Percentiles rank a stretch among this genome's conserved stretches.
These are phyloP conservation scores for Ustilago crameri DNA, from an alignment of 1,284 basidiomycete species.

Conservation along the genomic window DNA sequence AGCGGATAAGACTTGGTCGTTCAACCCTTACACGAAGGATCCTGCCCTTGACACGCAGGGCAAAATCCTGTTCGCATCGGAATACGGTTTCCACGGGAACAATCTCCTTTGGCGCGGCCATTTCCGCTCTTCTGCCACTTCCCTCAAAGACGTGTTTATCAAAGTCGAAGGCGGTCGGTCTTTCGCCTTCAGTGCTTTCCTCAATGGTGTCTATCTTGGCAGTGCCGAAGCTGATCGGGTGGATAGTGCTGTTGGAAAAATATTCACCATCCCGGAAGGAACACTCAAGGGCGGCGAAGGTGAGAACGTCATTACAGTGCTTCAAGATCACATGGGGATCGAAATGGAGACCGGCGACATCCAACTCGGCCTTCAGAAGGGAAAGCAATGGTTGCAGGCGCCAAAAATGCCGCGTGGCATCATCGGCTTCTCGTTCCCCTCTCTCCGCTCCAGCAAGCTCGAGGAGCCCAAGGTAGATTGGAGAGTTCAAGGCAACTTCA, in stretches of 20 bases:
- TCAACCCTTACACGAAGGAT: conserved; percentile 72
- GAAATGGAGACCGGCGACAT: conserved; percentile 70
- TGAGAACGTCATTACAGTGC: conserved; percentile 78
- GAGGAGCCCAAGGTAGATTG: conserved; percentile 72
- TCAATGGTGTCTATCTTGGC: conserved; percentile 79
- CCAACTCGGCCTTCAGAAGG: conserved; percentile 32
- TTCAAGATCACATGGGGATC: conserved; percentile 82
- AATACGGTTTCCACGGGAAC: conserved; percentile 74
- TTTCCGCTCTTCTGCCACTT: conserved; percentile 69
- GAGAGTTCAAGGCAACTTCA: conserved; percentile 83
- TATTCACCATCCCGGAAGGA: conserved; percentile 72
- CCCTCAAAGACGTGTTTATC: conserved; percentile 74
- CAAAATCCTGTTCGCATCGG: conserved; percentile 71
- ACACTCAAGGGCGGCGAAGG: conserved; percentile 70
- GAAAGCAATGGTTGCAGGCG: conserved; percentile 57
- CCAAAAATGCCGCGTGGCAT: conserved; percentile 80
- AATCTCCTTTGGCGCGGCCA: conserved; percentile 82
- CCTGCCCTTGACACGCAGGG: conserved; percentile 76
- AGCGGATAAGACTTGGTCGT: conserved; percentile 78
- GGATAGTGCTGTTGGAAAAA: conserved; percentile 39
- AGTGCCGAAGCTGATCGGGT: conserved; percentile 69
- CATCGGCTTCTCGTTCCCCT: conserved; percentile 73
- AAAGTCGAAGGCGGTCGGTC: conserved; percentile 81
- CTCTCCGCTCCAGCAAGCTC: conserved; percentile 51
- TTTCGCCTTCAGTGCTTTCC: conserved; percentile 81